Evolutionary conservation across 2,329 filamentous ascomycete genomes (phyloP).

Genomic region (Venturia asperata): DNA sequence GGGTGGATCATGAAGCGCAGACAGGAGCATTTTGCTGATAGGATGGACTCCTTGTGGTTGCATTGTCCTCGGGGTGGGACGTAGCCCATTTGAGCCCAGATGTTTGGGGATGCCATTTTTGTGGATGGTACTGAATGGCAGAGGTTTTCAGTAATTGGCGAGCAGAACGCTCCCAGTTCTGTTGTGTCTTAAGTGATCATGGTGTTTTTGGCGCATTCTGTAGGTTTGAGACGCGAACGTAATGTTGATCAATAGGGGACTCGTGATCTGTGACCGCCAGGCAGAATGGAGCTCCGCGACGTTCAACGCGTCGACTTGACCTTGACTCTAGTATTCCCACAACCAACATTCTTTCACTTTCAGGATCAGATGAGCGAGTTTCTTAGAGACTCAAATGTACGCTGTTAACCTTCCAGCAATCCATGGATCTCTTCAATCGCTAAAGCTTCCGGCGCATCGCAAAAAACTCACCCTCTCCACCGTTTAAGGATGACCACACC

Average conservation of each 20-base stretch:
- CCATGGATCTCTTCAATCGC: neutral
- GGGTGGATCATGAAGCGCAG: slow-evolving; percentile 52
- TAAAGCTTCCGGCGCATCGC: slow-evolving; percentile 10
- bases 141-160: neutral
- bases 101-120: slow-evolving; percentile 25
- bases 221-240: neutral
- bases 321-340: neutral
- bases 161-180: neutral
- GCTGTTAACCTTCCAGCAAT: neutral
- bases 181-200: neutral
- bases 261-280: neutral
- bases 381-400: neutral
- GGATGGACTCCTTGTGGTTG: slow-evolving; percentile 42
- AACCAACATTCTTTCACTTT: neutral
- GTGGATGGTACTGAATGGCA: neutral
- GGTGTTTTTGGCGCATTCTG: neutral
- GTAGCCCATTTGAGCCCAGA: slow-evolving; percentile 48
- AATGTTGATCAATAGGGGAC: neutral
- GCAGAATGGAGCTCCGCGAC: neutral
- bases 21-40: slow-evolving; percentile 44
- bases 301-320: neutral
- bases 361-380: neutral
- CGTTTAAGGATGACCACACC: slow-evolving; percentile 30
- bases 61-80: slow-evolving; percentile 45
- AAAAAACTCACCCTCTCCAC: neutral